Percentiles rank a stretch among this genome's conserved stretches.
Evolutionary conservation across 306 rosid species (phyloP).

Genomic region (Pyrus communis): DNA sequence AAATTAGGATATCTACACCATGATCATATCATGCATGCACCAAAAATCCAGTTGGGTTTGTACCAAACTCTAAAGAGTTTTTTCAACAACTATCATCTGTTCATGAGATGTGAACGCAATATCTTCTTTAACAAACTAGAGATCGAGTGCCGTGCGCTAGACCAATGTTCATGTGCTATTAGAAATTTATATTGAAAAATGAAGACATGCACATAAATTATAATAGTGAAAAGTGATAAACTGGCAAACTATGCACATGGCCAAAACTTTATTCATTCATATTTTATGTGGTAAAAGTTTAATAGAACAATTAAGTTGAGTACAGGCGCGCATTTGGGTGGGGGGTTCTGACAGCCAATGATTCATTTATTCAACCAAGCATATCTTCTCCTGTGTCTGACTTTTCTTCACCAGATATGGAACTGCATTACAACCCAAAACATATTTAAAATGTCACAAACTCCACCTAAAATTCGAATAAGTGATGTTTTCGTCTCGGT

Average conservation of each 20-base stretch:
- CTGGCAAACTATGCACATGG: background rate
- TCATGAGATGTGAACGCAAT: background rate
- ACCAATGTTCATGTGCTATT: too few species aligned
- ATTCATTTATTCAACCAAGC: conserved; percentile 1
- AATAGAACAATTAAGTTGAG: background rate
- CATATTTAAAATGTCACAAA: background rate
- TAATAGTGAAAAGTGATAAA: background rate
- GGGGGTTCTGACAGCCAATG: background rate
- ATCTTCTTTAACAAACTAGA: too few species aligned
- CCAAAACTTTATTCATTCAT: conserved; percentile 9
- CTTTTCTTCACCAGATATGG: conserved; percentile 25
- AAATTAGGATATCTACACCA: background rate
- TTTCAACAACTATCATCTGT: background rate
- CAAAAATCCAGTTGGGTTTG: background rate
- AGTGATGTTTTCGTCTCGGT: background rate
- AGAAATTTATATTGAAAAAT: background rate
- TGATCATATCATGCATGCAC: background rate
- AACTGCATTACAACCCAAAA: conserved; percentile 39
- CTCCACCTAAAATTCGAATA: background rate
- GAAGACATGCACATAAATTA: background rate
- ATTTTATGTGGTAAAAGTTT: background rate
- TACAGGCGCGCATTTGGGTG: conserved; percentile 11
- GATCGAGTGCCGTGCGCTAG: too few species aligned
- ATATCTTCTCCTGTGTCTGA: background rate
- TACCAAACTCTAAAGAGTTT: background rate